phyloP scores from a whole-genome alignment of 2,329 filamentous ascomycete species.

The Nemania sp. region DNA sequence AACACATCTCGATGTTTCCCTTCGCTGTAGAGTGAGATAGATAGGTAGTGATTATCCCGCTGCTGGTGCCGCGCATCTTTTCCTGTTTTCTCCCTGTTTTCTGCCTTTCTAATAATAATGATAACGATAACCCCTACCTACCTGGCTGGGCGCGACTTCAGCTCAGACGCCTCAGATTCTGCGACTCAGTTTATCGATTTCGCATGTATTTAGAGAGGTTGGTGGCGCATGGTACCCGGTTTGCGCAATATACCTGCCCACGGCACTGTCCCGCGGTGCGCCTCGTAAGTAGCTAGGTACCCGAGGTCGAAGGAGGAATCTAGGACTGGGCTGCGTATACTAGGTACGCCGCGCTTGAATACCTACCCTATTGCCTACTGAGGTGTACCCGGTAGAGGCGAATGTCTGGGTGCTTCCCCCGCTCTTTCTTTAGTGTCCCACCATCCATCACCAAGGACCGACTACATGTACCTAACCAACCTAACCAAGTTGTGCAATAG shows the following conservation, averaged over 20 bases:
- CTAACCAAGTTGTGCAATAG: too few species aligned
- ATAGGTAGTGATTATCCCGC: neutral
- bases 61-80: neutral
- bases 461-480: neutral
- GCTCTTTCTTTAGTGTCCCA: conserved; percentile 28
- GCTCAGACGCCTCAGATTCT: neutral
- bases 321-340: conserved; percentile 6
- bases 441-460: conserved; percentile 7
- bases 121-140: too few species aligned
- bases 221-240: neutral
- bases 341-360: neutral
- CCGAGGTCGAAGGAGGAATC: neutral
- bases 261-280: neutral
- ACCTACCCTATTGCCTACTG: neutral
- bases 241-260: conserved; percentile 22
- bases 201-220: neutral
- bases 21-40: neutral
- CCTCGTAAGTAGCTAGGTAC: neutral
- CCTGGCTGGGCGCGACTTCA: neutral
- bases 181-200: neutral
- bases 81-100: neutral
- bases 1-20: neutral
- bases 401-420: conserved; percentile 29
- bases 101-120: neutral
- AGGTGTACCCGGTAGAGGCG: conserved; percentile 10